Conservation (phyloP, 305 asterid species). For the Fraxinus platypoda region DNA sequence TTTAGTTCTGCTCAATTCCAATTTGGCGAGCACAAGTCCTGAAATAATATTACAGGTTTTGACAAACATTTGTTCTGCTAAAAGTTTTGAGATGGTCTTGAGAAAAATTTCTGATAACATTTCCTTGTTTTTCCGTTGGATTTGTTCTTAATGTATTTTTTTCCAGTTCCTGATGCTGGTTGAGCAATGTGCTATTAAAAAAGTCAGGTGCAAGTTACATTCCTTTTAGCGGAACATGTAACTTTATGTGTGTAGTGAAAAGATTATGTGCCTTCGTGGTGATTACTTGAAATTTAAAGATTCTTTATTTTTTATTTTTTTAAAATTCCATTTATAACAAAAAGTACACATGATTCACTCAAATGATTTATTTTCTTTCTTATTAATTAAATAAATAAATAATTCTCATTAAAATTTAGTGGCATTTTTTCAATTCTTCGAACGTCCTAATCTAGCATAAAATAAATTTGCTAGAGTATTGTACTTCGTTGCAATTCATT, state of each 20-base stretch:
- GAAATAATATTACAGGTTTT: neutral
- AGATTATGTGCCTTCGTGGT: neutral
- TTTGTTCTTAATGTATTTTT: neutral
- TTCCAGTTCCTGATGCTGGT: neutral
- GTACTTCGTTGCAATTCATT: neutral
- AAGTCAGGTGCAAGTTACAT: neutral
- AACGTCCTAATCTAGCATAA: neutral
- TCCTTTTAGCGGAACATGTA: neutral
- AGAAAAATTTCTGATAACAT: neutral
- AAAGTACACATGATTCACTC: neutral
- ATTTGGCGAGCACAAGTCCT: neutral
- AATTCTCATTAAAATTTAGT: neutral
- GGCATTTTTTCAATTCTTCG: neutral
- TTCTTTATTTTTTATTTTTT: neutral
- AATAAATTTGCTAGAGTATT: neutral
- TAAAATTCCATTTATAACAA: neutral
- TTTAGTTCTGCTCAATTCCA: neutral
- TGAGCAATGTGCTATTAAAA: neutral
- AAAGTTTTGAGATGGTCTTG: neutral
- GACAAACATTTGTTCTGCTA: neutral
- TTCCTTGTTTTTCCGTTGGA: neutral
- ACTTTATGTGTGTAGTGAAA: neutral
- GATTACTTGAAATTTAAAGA: neutral
- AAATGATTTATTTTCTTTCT: neutral
- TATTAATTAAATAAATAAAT: neutral